phyloP scores from a whole-genome alignment of 345 rosid species.

The Acer yangbiense region DNA sequence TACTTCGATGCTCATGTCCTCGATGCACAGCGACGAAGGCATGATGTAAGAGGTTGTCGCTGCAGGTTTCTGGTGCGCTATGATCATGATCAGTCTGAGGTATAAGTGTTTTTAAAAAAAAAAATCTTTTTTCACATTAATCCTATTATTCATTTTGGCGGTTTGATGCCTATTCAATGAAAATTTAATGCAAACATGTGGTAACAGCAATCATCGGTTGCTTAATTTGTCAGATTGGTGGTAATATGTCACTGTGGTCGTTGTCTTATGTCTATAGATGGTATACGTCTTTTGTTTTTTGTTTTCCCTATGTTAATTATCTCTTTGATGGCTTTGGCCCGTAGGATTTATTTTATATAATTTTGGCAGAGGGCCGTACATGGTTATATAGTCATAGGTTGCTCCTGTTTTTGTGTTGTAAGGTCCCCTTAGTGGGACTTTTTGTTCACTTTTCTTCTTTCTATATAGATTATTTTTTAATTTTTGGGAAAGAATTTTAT shows the following conservation, averaged over 20 bases:
- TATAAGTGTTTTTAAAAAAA: constrained; percentile 20
- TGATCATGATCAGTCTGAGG: constrained; percentile 97
- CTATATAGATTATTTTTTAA: background rate
- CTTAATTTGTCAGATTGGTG: background rate
- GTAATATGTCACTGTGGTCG: background rate
- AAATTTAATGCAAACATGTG: background rate
- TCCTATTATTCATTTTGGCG: background rate
- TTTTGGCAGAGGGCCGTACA: background rate
- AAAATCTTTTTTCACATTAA: constrained; percentile 6
- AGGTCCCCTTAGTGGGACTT: background rate
- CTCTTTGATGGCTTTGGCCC: background rate
- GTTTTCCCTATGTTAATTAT: background rate
- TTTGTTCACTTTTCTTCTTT: background rate
- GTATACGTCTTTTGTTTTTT: background rate
- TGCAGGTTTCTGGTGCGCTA: constrained; percentile 98
- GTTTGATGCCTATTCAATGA: background rate
- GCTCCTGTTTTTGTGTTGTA: background rate
- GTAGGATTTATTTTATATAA: background rate
- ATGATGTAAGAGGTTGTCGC: constrained; percentile 98
- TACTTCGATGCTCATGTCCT: constrained; percentile 96
- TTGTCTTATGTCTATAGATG: background rate
- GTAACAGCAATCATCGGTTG: background rate
- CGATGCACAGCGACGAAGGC: constrained; percentile 96
- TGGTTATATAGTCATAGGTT: background rate
- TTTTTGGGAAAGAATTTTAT: background rate